Base-by-base conservation (phyloP, 768 basidiomycete genomes). In the Lentinula lateritia region DNA sequence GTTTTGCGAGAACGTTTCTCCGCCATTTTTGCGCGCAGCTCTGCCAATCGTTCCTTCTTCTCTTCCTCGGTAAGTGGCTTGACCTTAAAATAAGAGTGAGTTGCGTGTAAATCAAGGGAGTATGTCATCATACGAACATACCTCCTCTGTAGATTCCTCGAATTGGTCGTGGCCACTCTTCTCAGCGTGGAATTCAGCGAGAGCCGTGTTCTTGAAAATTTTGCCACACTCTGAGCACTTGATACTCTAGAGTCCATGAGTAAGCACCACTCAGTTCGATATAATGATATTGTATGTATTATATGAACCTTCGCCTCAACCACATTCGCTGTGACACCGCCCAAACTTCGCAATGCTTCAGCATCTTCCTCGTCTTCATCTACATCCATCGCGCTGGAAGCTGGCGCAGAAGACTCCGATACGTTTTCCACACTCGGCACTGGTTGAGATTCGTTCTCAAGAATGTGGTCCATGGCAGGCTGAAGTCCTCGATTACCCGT, bases 41-140 rank as follows among this genome's bases (percentile, higher is more conserved):
- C 96, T 0, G 75, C 85, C 0, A 98, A 80, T 68, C 87, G 92
- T 65, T 86, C 78, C 62, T 85, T 83, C 80, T 88, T 96, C 74
- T 98, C 94, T 68, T 95, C 94, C 73, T 98, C 95, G 0, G 95
- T 98, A 56, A 99, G 73, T 0, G 96, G 95, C 70, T 93, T 94
- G 73, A 98, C 86, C 93, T 93, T 58, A 38, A 50, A 42, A 15
- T 28, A 38, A 28, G n/a, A 18, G 10, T 39, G 35, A 50, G 42
- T 18, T 32, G 38, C 50, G 45, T 48, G 63, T 58, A 43, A 34
- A 42, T 28, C 36, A 23, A 34, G 52, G 65, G 56, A 38, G 46
- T 18, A 16, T 36, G 56, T 52, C 50, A 54, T 52, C 20, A 20
- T 35, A 8, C 8, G 35, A 1, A 53, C 43, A 41, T 15, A 92